Base-by-base conservation (phyloP, 2,329 filamentous ascomycete species). In the Epichloe festucae region DNA sequence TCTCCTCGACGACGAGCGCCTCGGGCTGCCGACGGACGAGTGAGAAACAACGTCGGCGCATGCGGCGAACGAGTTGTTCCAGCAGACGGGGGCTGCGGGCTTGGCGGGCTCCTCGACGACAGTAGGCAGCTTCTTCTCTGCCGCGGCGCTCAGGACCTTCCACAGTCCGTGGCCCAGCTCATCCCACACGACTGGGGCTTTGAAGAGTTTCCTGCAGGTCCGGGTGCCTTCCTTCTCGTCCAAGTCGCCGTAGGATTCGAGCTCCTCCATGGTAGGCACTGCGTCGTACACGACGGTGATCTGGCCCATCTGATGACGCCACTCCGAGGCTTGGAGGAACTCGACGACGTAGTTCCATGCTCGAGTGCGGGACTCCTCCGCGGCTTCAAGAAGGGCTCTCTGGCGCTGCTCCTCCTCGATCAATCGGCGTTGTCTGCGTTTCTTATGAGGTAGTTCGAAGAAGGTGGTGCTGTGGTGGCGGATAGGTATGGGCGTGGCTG, bases 161-260 rank as follows among this genome's bases (percentile, higher is more conserved):
- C 66, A 69, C 38, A 69, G 60, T 36, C 62, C 59, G 49, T 61
- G 64, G 38, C 66, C 66, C 34, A 69, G 59, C 40, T 67, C 62
- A 51, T 69, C 66, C 66, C 66, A 69, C 38, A 69, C 63, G 40
- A 69, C 66, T 11, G 63, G 62, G 27, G 66, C 66, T 54, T 66
- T 68, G 62, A 69, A 69, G 4, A 68, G 58, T 14, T 62, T 61
- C 36, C 66, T 60, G 54, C 66, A 68, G 40, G 63, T 64, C 39
- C 61, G 60, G 3, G 66, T 69, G 52, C 66, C 66, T 41, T 67
- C 62, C 40, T 60, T 60, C 52, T 67, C 63, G 51, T 63, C 58
- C 42, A 69, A 59, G 21, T 54, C 49, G 34, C 65, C 65, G 43
- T 62, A 68, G 7, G 60, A 56, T 46, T 63, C 59, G 34, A 69